These are phyloP conservation scores for Colletotrichum karsti DNA, from an alignment of 2,329 filamentous ascomycete genomes.

Conservation along the genomic window DNA sequence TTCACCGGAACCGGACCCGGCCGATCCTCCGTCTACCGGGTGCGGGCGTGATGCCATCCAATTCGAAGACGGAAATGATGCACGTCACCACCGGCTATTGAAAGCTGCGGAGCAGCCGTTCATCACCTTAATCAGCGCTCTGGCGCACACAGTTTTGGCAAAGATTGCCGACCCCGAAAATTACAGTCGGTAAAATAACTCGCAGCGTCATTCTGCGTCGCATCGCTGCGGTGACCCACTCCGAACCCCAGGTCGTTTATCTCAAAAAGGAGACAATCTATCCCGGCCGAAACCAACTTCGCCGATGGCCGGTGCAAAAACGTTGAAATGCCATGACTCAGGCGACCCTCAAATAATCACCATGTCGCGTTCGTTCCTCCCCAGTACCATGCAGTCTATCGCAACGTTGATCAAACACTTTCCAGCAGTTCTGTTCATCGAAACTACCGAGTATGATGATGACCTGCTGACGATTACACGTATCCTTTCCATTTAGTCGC, in stretches of 20 bases:
- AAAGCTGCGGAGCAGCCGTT: not conserved
- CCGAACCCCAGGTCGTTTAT: not conserved
- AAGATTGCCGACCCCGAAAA: not conserved
- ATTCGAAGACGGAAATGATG: not conserved
- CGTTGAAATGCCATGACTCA: not conserved
- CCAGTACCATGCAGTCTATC: not conserved
- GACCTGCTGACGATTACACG: not conserved
- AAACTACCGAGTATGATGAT: too few species aligned
- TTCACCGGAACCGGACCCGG: constrained; percentile 2
- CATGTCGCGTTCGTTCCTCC: not conserved
- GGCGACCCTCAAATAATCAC: not conserved
- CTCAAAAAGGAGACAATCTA: not conserved
- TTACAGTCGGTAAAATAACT: not conserved
- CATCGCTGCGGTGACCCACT: not conserved
- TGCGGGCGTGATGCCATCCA: not conserved
- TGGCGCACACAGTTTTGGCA: not conserved
- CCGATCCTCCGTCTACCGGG: not conserved
- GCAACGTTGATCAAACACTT: not conserved
- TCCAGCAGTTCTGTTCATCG: too few species aligned
- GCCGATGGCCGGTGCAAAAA: not conserved
- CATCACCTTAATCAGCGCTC: too few species aligned
- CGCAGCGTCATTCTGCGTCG: not conserved
- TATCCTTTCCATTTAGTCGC: not conserved
- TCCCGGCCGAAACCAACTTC: constrained; percentile 4
- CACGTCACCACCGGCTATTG: constrained; percentile 1